Conservation (phyloP, 148 eudicot species). For the Linanthus parryae region DNA sequence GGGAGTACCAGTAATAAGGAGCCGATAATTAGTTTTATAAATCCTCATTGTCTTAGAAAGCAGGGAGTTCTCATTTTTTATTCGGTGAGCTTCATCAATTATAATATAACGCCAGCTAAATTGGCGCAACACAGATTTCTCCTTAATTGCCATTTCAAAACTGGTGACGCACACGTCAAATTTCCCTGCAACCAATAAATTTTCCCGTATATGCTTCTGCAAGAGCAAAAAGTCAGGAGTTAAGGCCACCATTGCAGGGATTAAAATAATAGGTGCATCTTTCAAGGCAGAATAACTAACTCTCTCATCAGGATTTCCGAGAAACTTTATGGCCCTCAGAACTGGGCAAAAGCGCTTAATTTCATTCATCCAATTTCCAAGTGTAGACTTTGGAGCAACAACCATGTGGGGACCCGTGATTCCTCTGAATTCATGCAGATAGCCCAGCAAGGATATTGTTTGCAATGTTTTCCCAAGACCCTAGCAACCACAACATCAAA, state of each 20-base stretch:
- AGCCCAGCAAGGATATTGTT: constrained; percentile 94
- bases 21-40: constrained; percentile 84
- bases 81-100: constrained; percentile 99
- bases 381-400: constrained; percentile 99
- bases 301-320: constrained; percentile 96
- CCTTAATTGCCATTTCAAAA: constrained; percentile 98
- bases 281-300: constrained; percentile 27
- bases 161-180: constrained; percentile 99
- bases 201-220: constrained; percentile 89
- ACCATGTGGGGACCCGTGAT: constrained; percentile 99
- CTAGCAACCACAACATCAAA: constrained; percentile 23
- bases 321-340: constrained; percentile 82
- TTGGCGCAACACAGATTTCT: constrained; percentile 74
- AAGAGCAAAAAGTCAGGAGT: constrained; percentile 1
- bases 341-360: constrained; percentile 89
- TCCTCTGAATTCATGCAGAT: constrained; percentile 92
- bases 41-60: constrained; percentile 98
- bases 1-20: constrained; percentile 96
- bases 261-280: not conserved
- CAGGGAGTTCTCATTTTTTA: constrained; percentile 96
- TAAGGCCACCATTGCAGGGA: not conserved
- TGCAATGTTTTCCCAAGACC: constrained; percentile 99
- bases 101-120: constrained; percentile 99
- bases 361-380: constrained; percentile 99
- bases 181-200: constrained; percentile 85